Percentiles rank a stretch among this genome's conserved stretches.
phyloP scores from a whole-genome alignment of 441 rosid genomes.

The Gossypium lobatum region DNA sequence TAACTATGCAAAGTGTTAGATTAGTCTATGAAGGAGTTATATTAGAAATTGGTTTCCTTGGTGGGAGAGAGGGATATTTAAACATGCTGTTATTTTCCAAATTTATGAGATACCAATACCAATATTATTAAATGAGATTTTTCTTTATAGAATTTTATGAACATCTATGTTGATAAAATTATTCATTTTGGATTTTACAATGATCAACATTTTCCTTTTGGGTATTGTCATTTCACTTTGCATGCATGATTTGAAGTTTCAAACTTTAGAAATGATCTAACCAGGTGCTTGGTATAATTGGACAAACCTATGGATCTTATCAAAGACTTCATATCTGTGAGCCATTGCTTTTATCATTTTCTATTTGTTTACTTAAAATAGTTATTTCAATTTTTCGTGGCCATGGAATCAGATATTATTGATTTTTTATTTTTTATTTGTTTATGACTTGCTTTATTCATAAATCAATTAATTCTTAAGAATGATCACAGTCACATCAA shows the following conservation, averaged over 20 bases:
- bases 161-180: background rate
- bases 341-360: constrained; percentile 3
- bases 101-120: background rate
- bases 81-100: background rate
- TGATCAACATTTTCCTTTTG: background rate
- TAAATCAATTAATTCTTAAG: background rate
- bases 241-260: background rate
- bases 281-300: background rate
- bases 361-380: background rate
- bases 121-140: background rate
- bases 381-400: background rate
- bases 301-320: background rate
- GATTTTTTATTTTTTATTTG: background rate
- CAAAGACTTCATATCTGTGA: background rate
- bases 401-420: background rate
- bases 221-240: constrained; percentile 3
- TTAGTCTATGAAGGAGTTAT: background rate
- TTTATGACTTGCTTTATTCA: background rate
- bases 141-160: background rate
- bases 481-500: background rate
- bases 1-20: background rate
- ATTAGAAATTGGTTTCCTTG: background rate
- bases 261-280: background rate
- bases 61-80: background rate
- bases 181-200: background rate